phyloP scores from a whole-genome alignment of 192 early-diverging fungal species.

The Umbelopsis sp. region DNA sequence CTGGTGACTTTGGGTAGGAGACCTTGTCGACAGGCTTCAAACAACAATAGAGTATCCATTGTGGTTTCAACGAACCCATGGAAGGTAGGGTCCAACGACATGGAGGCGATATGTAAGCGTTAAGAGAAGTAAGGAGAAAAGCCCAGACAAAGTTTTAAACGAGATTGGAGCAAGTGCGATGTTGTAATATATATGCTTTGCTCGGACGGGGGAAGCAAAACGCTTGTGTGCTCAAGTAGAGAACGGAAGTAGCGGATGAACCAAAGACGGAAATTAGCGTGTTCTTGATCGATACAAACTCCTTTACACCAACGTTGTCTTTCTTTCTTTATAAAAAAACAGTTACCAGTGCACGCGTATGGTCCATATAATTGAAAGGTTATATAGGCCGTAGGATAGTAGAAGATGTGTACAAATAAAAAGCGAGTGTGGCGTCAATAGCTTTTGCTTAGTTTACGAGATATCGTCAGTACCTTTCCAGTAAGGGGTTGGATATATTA shows the following conservation, averaged over 20 bases:
- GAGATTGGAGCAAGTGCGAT: too few species aligned
- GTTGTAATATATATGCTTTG: background rate
- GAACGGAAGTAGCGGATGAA: background rate
- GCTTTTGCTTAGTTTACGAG: too few species aligned
- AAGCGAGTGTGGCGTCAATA: too few species aligned
- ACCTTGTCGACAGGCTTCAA: slow-evolving; percentile 31
- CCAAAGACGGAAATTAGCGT: background rate
- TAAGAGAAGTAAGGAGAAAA: background rate
- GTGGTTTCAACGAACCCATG: slow-evolving; percentile 34
- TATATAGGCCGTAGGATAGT: background rate
- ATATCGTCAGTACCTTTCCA: too few species aligned
- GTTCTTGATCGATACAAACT: background rate
- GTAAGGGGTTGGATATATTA: too few species aligned
- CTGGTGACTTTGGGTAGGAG: slow-evolving; percentile 31
- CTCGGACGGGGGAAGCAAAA: background rate
- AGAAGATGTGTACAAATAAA: background rate
- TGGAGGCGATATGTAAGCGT: background rate
- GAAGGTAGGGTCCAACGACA: slow-evolving; percentile 31
- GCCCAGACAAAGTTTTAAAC: too few species aligned
- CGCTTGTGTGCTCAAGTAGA: background rate
- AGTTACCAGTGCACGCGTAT: background rate
- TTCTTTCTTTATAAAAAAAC: background rate
- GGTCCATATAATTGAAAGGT: slow-evolving; percentile 4
- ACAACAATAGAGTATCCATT: slow-evolving; percentile 28
- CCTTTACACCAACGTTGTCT: too few species aligned